A percentile compares a stretch with the other conserved stretches of the same genome.
These are phyloP conservation scores for Cucurbita ficifolia DNA, from an alignment of 306 rosid genomes.

Conservation along the genomic window DNA sequence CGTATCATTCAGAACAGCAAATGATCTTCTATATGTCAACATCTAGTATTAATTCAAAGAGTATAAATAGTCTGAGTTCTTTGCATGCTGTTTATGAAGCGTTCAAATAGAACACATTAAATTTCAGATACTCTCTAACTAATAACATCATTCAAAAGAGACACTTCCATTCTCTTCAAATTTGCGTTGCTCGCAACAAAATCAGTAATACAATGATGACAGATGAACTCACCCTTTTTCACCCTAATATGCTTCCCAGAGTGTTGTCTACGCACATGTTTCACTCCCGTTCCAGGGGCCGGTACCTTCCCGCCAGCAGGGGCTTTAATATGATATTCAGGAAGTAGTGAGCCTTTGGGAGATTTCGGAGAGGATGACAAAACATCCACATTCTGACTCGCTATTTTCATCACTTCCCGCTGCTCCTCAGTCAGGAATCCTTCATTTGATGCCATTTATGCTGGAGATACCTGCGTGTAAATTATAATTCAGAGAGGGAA, in stretches of 20 bases:
- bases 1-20: background rate
- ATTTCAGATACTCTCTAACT: background rate
- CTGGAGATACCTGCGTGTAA: background rate
- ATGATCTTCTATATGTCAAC: background rate
- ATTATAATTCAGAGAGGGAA: background rate
- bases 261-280: slow-evolving; percentile 74
- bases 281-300: slow-evolving; percentile 57
- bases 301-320: slow-evolving; percentile 74
- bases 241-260: slow-evolving; percentile 70
- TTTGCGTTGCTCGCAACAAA: background rate
- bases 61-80: background rate
- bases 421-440: slow-evolving; percentile 87
- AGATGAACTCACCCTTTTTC: slow-evolving; percentile 61
- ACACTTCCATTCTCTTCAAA: background rate
- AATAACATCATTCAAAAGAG: background rate
- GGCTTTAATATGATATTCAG: slow-evolving; percentile 67
- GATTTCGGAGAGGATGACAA: slow-evolving; percentile 85
- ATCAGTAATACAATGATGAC: background rate
- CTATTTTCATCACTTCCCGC: slow-evolving; percentile 65
- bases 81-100: background rate
- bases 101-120: background rate
- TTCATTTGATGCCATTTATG: slow-evolving; percentile 68
- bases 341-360: slow-evolving; percentile 39
- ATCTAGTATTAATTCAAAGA: background rate
- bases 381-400: slow-evolving; percentile 57